A percentile compares a stretch with the other conserved stretches of the same genome.
These are phyloP conservation scores for Leishmania mexicana DNA, from an alignment of 208 protist species.

Conservation along the genomic window DNA sequence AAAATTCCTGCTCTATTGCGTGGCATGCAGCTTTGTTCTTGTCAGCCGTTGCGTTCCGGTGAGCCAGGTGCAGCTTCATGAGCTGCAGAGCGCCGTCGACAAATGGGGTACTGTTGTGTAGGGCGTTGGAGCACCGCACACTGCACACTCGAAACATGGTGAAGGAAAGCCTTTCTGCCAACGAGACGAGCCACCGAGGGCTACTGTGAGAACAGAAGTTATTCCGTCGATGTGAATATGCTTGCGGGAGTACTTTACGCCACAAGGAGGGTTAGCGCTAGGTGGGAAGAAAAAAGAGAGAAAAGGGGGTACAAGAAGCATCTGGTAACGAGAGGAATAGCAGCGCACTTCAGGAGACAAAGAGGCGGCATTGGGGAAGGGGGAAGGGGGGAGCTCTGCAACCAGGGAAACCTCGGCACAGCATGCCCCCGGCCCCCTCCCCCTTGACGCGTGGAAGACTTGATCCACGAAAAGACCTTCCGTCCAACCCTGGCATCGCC, in stretches of 20 bases:
- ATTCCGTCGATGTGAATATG: neutral
- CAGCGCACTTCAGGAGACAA: neutral
- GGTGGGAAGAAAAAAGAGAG: neutral
- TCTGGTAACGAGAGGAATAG: neutral
- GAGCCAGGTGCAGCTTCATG: conserved; percentile 83
- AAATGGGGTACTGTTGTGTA: conserved; percentile 68
- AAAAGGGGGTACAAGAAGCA: neutral
- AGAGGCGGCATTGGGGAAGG: neutral
- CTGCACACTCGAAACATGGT: conserved; percentile 10
- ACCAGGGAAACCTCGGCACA: neutral
- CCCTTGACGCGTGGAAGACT: neutral
- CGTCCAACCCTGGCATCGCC: neutral
- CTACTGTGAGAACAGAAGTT: neutral
- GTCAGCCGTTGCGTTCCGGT: conserved; percentile 71
- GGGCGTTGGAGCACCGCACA: conserved; percentile 36
- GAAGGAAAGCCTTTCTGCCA: neutral
- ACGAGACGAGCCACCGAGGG: neutral
- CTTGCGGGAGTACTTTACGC: neutral
- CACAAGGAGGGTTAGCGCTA: neutral
- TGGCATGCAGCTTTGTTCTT: conserved; percentile 55
- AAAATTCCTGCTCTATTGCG: conserved; percentile 81
- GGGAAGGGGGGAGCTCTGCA: neutral
- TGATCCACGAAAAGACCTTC: neutral
- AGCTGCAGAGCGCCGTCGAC: conserved; percentile 82
- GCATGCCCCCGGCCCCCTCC: neutral